Conservation (phyloP, 1,139 yeast genomes). For the Candida glucosophila region DNA sequence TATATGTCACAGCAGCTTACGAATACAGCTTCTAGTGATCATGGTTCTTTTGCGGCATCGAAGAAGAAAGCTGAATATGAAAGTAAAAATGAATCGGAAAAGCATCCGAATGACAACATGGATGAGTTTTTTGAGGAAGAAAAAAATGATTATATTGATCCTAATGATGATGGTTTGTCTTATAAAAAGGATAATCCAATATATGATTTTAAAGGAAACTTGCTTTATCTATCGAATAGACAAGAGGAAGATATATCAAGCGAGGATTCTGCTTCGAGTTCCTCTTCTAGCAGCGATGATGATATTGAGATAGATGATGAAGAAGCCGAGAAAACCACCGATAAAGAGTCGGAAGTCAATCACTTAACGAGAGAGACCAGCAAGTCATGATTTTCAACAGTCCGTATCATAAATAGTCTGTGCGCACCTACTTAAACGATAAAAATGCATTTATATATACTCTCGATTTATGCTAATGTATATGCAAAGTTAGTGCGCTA, state of each 20-base stretch:
- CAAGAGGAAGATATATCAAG: constrained; percentile 19
- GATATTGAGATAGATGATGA: constrained; percentile 12
- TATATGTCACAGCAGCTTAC: constrained; percentile 81
- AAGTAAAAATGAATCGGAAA: constrained; percentile 4
- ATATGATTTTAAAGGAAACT: constrained; percentile 37
- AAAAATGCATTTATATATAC: too few species aligned
- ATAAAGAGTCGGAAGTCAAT: constrained; percentile 11
- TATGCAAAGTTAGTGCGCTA: too few species aligned
- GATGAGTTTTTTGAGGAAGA: constrained; percentile 14
- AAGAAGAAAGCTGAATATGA: constrained; percentile 6
- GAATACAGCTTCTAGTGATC: constrained; percentile 48
- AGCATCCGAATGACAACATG: constrained; percentile 5
- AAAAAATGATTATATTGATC: constrained; percentile 65
- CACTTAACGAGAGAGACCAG: constrained; percentile 36
- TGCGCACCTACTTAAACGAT: too few species aligned
- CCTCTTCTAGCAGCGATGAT: constrained; percentile 25
- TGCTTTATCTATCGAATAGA: constrained; percentile 12
- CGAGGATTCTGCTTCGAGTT: constrained; percentile 20
- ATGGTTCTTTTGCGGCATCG: constrained; percentile 40
- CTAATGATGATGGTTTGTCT: constrained; percentile 74
- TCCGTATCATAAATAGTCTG: too few species aligned
- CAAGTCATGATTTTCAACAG: constrained; percentile 21
- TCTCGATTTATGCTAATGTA: too few species aligned
- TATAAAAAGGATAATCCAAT: constrained; percentile 59
- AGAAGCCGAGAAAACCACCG: constrained; percentile 11